phyloP scores from a whole-genome alignment of 2,329 filamentous ascomycete species.

The Chrysosporium queenslandicum region DNA sequence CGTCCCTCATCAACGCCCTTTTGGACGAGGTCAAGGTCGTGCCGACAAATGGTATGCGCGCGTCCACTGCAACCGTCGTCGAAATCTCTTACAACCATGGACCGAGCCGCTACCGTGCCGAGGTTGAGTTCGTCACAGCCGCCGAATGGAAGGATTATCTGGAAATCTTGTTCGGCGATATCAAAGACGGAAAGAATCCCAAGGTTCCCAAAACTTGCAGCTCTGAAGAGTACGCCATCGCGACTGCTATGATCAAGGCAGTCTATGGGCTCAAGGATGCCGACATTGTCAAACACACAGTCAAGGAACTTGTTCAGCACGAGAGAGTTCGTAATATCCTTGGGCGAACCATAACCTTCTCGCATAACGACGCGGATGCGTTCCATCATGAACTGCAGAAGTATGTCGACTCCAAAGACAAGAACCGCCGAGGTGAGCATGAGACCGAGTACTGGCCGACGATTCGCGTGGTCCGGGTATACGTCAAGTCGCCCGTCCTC shows the following conservation, averaged over 20 bases:
- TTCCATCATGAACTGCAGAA: conserved; percentile 42
- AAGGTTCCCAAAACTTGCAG: background rate
- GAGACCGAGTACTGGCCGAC: conserved; percentile 34
- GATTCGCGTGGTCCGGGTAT: conserved; percentile 39
- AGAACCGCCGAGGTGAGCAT: conserved; percentile 9
- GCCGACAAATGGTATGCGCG: conserved; percentile 50
- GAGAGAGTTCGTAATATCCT: conserved; percentile 36
- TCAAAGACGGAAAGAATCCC: conserved; percentile 32
- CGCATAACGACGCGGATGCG: conserved; percentile 25
- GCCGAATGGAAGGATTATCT: conserved; percentile 48
- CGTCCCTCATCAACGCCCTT: conserved; percentile 53
- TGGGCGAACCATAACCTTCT: conserved; percentile 38
- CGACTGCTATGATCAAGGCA: conserved; percentile 35
- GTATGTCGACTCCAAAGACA: conserved; percentile 42
- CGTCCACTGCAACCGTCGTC: conserved; percentile 53
- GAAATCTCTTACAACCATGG: conserved; percentile 50
- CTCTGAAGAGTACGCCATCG: conserved; percentile 31
- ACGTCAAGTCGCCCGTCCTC: conserved; percentile 42
- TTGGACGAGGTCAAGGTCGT: conserved; percentile 51
- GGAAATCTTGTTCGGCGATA: conserved; percentile 40
- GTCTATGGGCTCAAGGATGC: conserved; percentile 29
- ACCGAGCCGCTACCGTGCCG: conserved; percentile 42
- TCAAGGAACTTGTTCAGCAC: conserved; percentile 37
- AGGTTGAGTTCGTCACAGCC: conserved; percentile 48
- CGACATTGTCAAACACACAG: conserved; percentile 32